Conservation (phyloP, 2,329 filamentous ascomycete genomes). For the Aspergillus pseudoviridinutans region DNA sequence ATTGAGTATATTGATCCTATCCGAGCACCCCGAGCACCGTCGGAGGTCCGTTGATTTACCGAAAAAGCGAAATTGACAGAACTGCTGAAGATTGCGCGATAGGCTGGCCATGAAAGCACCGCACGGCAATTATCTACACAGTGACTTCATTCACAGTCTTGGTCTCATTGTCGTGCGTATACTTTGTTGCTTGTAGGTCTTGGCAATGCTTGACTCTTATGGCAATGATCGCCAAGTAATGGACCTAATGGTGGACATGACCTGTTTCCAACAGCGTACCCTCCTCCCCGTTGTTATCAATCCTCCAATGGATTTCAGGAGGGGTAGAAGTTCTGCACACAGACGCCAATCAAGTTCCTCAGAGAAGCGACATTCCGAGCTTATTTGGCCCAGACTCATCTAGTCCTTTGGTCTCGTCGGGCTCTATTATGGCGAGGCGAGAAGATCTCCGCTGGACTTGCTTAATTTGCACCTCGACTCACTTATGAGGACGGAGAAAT, state of each 20-base stretch:
- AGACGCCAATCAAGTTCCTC: neutral
- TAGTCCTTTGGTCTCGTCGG: neutral
- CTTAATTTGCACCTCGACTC: neutral
- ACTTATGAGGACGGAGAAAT: neutral
- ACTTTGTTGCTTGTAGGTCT: neutral
- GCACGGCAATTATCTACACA: neutral
- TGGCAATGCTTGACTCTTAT: neutral
- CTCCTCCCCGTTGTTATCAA: neutral
- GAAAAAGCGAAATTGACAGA: neutral
- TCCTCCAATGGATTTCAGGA: neutral
- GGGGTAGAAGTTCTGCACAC: neutral
- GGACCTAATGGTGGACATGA: neutral
- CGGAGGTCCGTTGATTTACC: neutral
- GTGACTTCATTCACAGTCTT: neutral
- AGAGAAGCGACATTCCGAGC: neutral
- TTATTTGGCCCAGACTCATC: neutral
- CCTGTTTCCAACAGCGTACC: neutral
- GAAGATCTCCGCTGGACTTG: neutral
- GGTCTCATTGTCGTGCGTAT: neutral
- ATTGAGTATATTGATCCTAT: neutral
- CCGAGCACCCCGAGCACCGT: neutral
- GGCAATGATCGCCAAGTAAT: neutral
- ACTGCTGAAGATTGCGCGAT: neutral
- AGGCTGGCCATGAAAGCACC: neutral
- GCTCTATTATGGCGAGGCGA: neutral